phyloP scores from a whole-genome alignment of 106 monocot genomes.

The Dendrobium huoshanense region DNA sequence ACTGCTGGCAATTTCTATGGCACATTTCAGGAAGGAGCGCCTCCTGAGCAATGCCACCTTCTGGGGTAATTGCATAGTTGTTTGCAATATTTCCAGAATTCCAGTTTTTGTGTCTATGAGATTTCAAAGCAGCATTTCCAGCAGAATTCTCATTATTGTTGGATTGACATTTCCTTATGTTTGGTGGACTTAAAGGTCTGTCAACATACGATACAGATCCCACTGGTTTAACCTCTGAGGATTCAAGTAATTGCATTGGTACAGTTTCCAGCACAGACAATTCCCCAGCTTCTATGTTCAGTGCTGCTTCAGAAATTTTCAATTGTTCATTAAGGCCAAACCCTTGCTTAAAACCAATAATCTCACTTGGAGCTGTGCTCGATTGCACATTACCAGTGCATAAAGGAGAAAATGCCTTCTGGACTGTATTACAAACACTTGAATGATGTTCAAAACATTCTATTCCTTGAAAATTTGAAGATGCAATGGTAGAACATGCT shows the following conservation, averaged over 20 bases:
- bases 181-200: neutral
- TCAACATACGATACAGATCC: neutral
- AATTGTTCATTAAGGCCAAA: neutral
- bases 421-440: neutral
- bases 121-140: constrained; percentile 2
- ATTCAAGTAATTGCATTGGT: constrained; percentile 4
- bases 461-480: neutral
- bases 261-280: neutral
- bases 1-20: neutral
- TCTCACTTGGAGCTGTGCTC: neutral
- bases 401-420: neutral
- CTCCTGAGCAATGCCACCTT: neutral
- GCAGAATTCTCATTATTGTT: neutral
- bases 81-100: neutral
- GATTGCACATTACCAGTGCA: constrained; percentile 1
- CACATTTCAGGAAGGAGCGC: neutral
- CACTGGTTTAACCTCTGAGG: neutral
- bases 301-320: neutral
- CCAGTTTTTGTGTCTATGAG: neutral
- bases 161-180: neutral
- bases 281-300: neutral
- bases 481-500: neutral
- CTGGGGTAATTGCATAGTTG: neutral
- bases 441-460: neutral
- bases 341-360: neutral